These are phyloP conservation scores for Acanthamoeba divionensis DNA, from an alignment of 208 protist species.

Conservation along the genomic window DNA sequence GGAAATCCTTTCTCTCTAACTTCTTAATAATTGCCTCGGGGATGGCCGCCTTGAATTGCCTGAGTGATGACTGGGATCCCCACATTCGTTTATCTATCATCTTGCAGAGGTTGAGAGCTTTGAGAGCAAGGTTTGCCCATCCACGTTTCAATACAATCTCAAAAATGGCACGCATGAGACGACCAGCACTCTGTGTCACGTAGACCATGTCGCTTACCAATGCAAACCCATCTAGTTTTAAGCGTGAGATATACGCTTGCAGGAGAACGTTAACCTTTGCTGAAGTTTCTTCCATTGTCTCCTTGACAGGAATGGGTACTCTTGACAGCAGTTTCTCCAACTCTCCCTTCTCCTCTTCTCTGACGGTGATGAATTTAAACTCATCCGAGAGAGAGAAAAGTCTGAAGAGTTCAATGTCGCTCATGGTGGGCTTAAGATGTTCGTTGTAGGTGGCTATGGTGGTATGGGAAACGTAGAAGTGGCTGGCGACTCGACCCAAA, in stretches of 20 bases:
- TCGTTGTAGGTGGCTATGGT: slow-evolving; percentile 95
- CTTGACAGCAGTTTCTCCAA: slow-evolving; percentile 92
- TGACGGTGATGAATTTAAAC: slow-evolving; percentile 96
- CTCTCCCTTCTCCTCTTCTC: too few species aligned
- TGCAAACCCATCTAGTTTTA: slow-evolving; percentile 95
- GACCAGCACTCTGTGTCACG: slow-evolving; percentile 94
- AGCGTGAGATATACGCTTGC: slow-evolving; percentile 97
- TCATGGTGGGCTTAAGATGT: slow-evolving; percentile 92
- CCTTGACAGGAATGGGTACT: slow-evolving; percentile 97
- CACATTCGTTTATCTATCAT: slow-evolving; percentile 97
- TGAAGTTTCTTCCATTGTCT: slow-evolving; percentile 91
- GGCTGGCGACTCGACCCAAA: slow-evolving; percentile 95
- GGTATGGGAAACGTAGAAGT: slow-evolving; percentile 96
- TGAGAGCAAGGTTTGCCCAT: slow-evolving; percentile 93
- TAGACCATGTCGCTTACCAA: slow-evolving; percentile 99
- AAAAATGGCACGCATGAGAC: slow-evolving; percentile 89
- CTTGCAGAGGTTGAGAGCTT: slow-evolving; percentile 82
- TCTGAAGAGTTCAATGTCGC: slow-evolving; percentile 96
- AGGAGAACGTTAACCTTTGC: slow-evolving; percentile 97
- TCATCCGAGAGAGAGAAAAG: slow-evolving; percentile 95
- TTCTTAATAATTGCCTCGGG: slow-evolving; percentile 89
- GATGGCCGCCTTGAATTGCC: slow-evolving; percentile 77
- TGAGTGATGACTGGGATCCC: slow-evolving; percentile 88
- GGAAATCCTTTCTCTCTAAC: slow-evolving; percentile 93
- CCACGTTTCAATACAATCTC: slow-evolving; percentile 94